Conservation (phyloP, 2,329 filamentous ascomycete genomes). For the Domatiomyces globalis region DNA sequence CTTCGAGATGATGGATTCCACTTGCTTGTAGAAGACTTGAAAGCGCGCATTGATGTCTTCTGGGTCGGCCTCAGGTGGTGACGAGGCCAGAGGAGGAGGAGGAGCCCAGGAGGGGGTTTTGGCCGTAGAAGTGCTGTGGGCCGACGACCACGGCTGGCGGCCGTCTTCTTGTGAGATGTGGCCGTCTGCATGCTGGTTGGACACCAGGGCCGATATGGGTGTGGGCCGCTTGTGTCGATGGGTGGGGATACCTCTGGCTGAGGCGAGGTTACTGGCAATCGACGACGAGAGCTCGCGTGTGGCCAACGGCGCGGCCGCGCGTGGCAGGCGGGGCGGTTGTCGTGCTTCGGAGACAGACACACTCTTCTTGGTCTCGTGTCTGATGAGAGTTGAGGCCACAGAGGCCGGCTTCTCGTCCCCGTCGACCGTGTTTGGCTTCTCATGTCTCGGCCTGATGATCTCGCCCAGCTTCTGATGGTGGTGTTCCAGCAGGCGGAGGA, state of each 20-base stretch:
- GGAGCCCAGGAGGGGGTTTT: constrained; percentile 15
- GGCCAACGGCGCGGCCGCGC: constrained; percentile 32
- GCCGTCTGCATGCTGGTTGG: constrained; percentile 58
- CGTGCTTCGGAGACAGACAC: constrained; percentile 10
- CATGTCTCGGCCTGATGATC: constrained; percentile 58
- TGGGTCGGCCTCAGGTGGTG: constrained; percentile 19
- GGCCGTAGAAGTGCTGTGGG: neutral
- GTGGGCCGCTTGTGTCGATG: constrained; percentile 40
- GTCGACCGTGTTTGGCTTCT: constrained; percentile 28
- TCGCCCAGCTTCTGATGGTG: constrained; percentile 76
- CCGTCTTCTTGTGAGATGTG: constrained; percentile 41
- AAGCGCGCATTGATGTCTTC: constrained; percentile 58
- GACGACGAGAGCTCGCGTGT: constrained; percentile 62
- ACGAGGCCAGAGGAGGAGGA: constrained; percentile 17
- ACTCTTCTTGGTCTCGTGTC: constrained; percentile 1
- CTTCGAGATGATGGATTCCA: constrained; percentile 74
- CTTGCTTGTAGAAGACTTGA: constrained; percentile 79
- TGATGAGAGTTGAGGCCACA: neutral
- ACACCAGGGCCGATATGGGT: constrained; percentile 57
- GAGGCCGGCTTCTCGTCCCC: neutral
- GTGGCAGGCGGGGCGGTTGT: constrained; percentile 24
- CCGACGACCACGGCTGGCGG: neutral
- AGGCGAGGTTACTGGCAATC: constrained; percentile 77
- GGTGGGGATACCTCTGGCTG: constrained; percentile 59
- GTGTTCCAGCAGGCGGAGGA: constrained; percentile 68